Evolutionary conservation across 2,329 filamentous ascomycete genomes (phyloP).

Genomic region (Fusarium annulatum): DNA sequence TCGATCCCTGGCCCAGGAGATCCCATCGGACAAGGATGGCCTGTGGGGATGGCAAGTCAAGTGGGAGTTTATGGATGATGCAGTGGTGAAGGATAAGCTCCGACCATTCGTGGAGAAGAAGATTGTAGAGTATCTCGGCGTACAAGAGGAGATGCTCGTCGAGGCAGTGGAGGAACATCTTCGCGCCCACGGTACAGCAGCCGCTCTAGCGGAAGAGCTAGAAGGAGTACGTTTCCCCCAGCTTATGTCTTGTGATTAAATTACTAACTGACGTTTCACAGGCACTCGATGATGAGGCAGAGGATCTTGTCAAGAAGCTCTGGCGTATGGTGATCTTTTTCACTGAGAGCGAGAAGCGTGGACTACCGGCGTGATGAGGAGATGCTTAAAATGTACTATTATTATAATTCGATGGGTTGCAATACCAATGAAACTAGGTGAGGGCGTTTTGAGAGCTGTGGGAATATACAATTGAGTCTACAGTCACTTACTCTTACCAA

Average conservation of each 20-base stretch:
- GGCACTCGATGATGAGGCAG: slow-evolving; percentile 94
- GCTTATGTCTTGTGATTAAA: neutral
- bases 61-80: slow-evolving; percentile 90
- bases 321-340: slow-evolving; percentile 99
- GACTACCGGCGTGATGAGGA: slow-evolving; percentile 71
- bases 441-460: slow-evolving; percentile 25
- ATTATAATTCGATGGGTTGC: slow-evolving; percentile 25
- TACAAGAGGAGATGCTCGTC: slow-evolving; percentile 95
- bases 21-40: slow-evolving; percentile 85
- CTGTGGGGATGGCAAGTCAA: slow-evolving; percentile 94
- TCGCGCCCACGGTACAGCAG: slow-evolving; percentile 77
- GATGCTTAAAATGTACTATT: slow-evolving; percentile 34
- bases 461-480: slow-evolving; percentile 10
- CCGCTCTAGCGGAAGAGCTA: slow-evolving; percentile 84
- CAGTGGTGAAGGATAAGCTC: slow-evolving; percentile 84
- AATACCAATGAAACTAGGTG: slow-evolving; percentile 19
- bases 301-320: slow-evolving; percentile 93
- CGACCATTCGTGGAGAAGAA: slow-evolving; percentile 98
- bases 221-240: slow-evolving; percentile 73
- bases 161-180: slow-evolving; percentile 92
- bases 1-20: slow-evolving; percentile 85
- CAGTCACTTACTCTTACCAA: neutral
- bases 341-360: slow-evolving; percentile 91
- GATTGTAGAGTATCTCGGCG: slow-evolving; percentile 94
- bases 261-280: slow-evolving; percentile 51